Base-by-base conservation (phyloP, 2,329 filamentous ascomycete genomes). In the Claviceps cyperi region DNA sequence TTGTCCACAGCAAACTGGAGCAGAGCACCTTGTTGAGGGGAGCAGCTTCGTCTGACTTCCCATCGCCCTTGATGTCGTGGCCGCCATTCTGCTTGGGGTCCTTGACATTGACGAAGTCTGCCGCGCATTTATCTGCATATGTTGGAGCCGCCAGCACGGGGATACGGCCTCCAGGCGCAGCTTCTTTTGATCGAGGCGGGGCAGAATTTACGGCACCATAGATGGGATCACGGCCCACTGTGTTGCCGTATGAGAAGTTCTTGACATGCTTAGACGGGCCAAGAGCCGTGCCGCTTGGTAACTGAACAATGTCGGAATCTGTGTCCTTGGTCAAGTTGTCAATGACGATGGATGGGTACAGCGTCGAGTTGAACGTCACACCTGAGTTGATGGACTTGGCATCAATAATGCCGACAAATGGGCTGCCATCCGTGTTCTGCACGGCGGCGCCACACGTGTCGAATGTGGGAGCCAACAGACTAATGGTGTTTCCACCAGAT, bases 271-370 rank as follows among this genome's bases (percentile, higher is more conserved):
- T 58, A n/a, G 46, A 7, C 28, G 47, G 32, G 2, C 59, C 59
- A 13, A 71, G 60, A 8, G 61, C 53, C 1, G 62, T 68, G 4
- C 55, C 56, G 7, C 58, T 58, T 0, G 61, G 62, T 0, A 62
- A 59, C 43, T 65, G 57, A 2, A 63, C 66, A 35, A 70, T 55
- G 51, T 66, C 57, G 14, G 63, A 64, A 50, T 58, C 56, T 24
- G 62, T 68, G 50, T 71, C 67, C 52, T 69, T 70, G 55, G 53
- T 59, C 13, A 71, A 57, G 54, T 72, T 72, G 43, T 72, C 68
- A 22, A 72, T 69, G 6, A 70, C 46, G 55, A 70, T 67, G 7
- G 66, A 70, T 7, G 69, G 67, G 46, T 58, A 64, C n/a, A 54
- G 59, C 2, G 58, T 63, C 0, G 67, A 69, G 17, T 58, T 52